These are phyloP conservation scores for Termitomyces sp. DNA, from an alignment of 768 basidiomycete genomes.

Conservation along the genomic window DNA sequence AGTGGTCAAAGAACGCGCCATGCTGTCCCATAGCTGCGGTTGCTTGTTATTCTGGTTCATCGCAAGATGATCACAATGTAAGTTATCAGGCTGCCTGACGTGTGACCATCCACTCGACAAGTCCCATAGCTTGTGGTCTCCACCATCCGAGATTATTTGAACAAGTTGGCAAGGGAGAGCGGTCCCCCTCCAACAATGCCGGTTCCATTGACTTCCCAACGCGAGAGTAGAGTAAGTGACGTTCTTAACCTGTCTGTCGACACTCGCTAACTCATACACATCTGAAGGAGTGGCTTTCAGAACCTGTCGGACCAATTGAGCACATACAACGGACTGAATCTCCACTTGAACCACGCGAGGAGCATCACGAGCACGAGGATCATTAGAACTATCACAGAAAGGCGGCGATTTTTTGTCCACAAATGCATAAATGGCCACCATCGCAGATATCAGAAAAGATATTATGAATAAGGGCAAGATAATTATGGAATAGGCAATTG, in stretches of 20 bases:
- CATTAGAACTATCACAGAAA: not conserved
- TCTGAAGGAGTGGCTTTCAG: conserved; percentile 31
- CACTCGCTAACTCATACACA: conserved; percentile 1
- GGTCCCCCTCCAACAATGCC: conserved; percentile 32
- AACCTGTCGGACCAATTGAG: conserved; percentile 22
- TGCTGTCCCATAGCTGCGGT: conserved; percentile 79
- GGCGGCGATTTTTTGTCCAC: not conserved
- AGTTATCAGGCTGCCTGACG: conserved; percentile 18
- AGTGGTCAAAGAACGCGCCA: conserved; percentile 57
- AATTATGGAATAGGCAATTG: not conserved
- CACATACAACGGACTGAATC: conserved; percentile 32
- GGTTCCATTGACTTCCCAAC: conserved; percentile 20
- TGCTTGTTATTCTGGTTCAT: conserved; percentile 80
- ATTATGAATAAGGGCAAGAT: not conserved
- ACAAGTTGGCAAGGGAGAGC: conserved; percentile 47
- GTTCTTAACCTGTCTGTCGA: not conserved
- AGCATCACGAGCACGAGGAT: not conserved
- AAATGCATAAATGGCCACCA: not conserved
- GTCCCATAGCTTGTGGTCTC: conserved; percentile 53
- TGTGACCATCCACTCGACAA: not conserved
- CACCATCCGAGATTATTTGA: conserved; percentile 67
- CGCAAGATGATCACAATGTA: conserved; percentile 76
- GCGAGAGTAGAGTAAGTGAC: conserved; percentile 25
- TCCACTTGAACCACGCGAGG: conserved; percentile 35
- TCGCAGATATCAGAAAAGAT: not conserved